Evolutionary conservation across 768 basidiomycete genomes (phyloP).

Genomic region (Xerocomus spinulosus): DNA sequence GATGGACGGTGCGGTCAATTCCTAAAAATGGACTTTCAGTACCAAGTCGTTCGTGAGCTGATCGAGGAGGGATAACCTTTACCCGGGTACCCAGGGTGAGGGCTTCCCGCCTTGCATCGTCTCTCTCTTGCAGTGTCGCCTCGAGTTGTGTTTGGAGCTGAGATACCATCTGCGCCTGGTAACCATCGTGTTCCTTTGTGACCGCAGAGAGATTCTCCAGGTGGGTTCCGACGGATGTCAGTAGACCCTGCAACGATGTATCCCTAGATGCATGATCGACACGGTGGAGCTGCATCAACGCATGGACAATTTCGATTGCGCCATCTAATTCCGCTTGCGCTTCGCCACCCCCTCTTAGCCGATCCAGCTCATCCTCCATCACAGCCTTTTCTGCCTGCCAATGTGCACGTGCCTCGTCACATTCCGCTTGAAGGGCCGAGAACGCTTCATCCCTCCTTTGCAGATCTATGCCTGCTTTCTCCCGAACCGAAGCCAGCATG

Average conservation of each 20-base stretch:
- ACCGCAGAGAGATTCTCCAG: constrained; percentile 45
- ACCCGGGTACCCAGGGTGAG: constrained; percentile 36
- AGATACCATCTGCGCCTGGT: constrained; percentile 45
- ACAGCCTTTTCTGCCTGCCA: constrained; percentile 49
- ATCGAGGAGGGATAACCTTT: constrained; percentile 28
- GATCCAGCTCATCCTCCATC: constrained; percentile 51
- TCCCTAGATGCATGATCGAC: constrained; percentile 51
- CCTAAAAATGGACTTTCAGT: constrained; percentile 19
- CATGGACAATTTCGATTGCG: constrained; percentile 43
- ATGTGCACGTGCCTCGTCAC: constrained; percentile 42
- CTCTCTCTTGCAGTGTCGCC: constrained; percentile 46
- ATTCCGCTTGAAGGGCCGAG: constrained; percentile 34
- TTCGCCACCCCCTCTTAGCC: constrained; percentile 35
- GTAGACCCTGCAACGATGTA: constrained; percentile 43
- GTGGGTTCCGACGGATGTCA: constrained; percentile 48
- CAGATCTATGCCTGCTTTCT: constrained; percentile 34
- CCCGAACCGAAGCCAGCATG: constrained; percentile 33
- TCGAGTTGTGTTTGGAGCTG: constrained; percentile 57
- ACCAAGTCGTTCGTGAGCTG: background rate
- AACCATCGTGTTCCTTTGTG: constrained; percentile 38
- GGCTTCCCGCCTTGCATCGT: constrained; percentile 42
- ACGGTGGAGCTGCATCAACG: constrained; percentile 51
- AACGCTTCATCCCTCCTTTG: constrained; percentile 40
- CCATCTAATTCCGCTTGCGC: constrained; percentile 49
- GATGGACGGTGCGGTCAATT: constrained; percentile 19